Evolutionary conservation across 176 grass and related monocot genomes (phyloP).

Genomic region (Oryza meridionalis): DNA sequence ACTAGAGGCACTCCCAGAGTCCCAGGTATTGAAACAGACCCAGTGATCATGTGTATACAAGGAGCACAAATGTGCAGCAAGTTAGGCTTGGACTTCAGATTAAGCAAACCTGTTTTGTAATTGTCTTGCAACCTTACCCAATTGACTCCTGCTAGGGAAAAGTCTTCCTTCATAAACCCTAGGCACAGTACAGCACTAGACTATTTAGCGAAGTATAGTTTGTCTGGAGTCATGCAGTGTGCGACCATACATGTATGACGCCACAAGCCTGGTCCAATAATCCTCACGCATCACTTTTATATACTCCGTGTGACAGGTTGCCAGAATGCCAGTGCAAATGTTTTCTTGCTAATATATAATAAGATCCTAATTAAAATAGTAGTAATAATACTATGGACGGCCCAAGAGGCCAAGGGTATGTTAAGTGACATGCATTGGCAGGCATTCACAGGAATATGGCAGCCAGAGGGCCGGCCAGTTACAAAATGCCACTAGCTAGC

Average conservation of each 20-base stretch:
- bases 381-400: background rate
- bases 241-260: background rate
- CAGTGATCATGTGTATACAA: background rate
- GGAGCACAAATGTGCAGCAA: background rate
- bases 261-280: background rate
- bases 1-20: background rate
- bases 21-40: background rate
- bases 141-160: background rate
- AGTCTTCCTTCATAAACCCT: background rate
- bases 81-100: background rate
- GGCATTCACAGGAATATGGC: background rate
- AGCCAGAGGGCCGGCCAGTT: constrained; percentile 3
- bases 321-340: background rate
- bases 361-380: background rate
- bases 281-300: background rate
- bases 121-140: background rate
- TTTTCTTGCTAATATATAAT: background rate
- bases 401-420: background rate
- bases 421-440: background rate
- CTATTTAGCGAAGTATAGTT: background rate
- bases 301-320: background rate
- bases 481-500: constrained; percentile 25
- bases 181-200: background rate
- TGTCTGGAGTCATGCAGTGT: background rate
- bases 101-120: background rate